phyloP scores from a whole-genome alignment of 805 yeast genomes.

The Saccharomycopsis guyanensis region DNA sequence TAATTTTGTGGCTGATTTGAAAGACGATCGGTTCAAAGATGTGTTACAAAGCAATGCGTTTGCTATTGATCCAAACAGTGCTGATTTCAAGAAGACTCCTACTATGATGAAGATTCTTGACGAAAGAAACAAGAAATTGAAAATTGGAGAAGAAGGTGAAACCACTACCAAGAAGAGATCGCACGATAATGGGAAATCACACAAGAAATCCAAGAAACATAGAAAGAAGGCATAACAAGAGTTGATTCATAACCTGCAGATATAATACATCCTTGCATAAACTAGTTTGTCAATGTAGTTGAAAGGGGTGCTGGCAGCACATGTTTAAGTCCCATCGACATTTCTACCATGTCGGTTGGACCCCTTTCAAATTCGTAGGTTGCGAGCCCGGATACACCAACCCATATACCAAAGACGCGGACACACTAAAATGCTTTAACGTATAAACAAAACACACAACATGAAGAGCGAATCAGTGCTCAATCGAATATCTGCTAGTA shows the following conservation, averaged over 20 bases:
- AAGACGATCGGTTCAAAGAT: constrained; percentile 80
- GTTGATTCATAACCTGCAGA: too few species aligned
- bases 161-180: constrained; percentile 4
- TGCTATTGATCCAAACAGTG: constrained; percentile 89
- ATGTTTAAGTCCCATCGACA: too few species aligned
- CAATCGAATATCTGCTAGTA: too few species aligned
- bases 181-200: not conserved
- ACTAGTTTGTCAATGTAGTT: too few species aligned
- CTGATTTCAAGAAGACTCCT: constrained; percentile 82
- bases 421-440: too few species aligned
- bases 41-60: constrained; percentile 79
- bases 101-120: constrained; percentile 79
- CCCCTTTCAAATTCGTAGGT: too few species aligned
- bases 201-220: not conserved
- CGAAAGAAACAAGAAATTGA: constrained; percentile 49
- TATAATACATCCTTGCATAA: too few species aligned
- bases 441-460: not conserved
- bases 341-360: too few species aligned
- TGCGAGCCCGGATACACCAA: too few species aligned
- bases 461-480: not conserved
- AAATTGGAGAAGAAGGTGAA: constrained; percentile 4
- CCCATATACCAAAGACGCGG: too few species aligned
- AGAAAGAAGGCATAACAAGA: not conserved
- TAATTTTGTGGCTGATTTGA: constrained; percentile 36
- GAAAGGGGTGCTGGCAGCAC: too few species aligned